Percentiles rank a stretch among this genome's conserved stretches.
These are phyloP conservation scores for Penicillium digitatum DNA, from an alignment of 2,329 filamentous ascomycete genomes.

Conservation along the genomic window DNA sequence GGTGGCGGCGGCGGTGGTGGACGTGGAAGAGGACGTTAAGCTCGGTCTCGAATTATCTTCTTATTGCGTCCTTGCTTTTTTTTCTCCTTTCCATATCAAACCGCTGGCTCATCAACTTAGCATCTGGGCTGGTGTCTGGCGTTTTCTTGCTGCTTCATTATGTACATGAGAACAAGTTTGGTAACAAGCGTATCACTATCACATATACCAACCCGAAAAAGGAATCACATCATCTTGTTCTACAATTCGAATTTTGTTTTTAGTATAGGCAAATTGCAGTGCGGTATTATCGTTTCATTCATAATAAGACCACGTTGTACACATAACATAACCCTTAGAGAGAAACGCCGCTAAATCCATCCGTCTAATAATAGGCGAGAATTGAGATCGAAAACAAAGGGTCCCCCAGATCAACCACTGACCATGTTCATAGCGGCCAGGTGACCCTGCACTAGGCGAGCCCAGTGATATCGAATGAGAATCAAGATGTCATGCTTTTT, in stretches of 20 bases:
- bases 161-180: slow-evolving; percentile 10
- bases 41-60: slow-evolving; percentile 11
- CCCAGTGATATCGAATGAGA: not conserved
- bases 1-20: slow-evolving; percentile 44
- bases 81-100: slow-evolving; percentile 11
- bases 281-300: slow-evolving; percentile 20
- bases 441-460: not conserved
- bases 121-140: slow-evolving; percentile 22
- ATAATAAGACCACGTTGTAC: slow-evolving; percentile 17
- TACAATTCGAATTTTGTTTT: not conserved
- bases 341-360: slow-evolving; percentile 12
- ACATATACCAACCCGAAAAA: slow-evolving; percentile 7
- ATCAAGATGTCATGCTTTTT: slow-evolving; percentile 8
- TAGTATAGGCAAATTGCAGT: not conserved
- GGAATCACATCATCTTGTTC: not conserved
- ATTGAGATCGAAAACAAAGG: not conserved
- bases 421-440: slow-evolving; percentile 26
- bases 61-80: slow-evolving; percentile 1
- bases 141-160: slow-evolving; percentile 11
- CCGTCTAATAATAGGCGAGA: slow-evolving; percentile 10
- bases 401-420: slow-evolving; percentile 10
- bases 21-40: slow-evolving; percentile 30
- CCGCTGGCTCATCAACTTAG: slow-evolving; percentile 15
- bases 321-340: slow-evolving; percentile 18
- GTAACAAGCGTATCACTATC: slow-evolving; percentile 9